phyloP scores from a whole-genome alignment of 441 rosid species.

The Populus tomentosa region DNA sequence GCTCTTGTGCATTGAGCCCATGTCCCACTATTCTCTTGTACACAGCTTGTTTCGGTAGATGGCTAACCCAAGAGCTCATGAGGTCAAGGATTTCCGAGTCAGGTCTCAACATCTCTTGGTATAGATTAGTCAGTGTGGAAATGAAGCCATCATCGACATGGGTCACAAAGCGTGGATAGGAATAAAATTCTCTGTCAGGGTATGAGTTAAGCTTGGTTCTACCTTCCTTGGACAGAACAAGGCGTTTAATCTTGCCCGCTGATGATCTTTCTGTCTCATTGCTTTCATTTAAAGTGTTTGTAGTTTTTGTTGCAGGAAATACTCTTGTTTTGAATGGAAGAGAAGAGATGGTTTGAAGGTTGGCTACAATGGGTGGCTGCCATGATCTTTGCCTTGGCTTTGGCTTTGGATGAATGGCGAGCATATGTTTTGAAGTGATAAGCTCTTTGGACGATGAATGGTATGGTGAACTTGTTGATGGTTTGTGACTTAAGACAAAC shows the following conservation, averaged over 20 bases:
- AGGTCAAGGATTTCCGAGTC: constrained; percentile 66
- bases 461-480: too few species aligned
- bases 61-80: constrained; percentile 96
- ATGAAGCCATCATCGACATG: constrained; percentile 81
- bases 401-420: constrained; percentile 22
- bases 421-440: constrained; percentile 19
- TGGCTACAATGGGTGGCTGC: constrained; percentile 13
- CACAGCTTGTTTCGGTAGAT: constrained; percentile 60
- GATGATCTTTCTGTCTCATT: constrained; percentile 33
- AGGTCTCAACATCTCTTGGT: constrained; percentile 55
- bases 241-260: constrained; percentile 65
- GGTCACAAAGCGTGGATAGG: constrained; percentile 73
- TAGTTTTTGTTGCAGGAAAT: constrained; percentile 18
- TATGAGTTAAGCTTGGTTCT: constrained; percentile 56
- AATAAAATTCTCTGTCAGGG: constrained; percentile 73
- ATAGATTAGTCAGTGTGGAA: constrained; percentile 56
- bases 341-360: constrained; percentile 6
- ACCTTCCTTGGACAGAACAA: constrained; percentile 60
- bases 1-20: constrained; percentile 88
- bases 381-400: constrained; percentile 17
- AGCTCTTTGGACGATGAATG: background rate
- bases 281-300: constrained; percentile 27
- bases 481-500: too few species aligned
- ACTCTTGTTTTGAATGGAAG: constrained; percentile 15
- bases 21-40: constrained; percentile 81